These are phyloP conservation scores for Pholiota conissans DNA, from an alignment of 768 basidiomycete genomes.

Conservation along the genomic window DNA sequence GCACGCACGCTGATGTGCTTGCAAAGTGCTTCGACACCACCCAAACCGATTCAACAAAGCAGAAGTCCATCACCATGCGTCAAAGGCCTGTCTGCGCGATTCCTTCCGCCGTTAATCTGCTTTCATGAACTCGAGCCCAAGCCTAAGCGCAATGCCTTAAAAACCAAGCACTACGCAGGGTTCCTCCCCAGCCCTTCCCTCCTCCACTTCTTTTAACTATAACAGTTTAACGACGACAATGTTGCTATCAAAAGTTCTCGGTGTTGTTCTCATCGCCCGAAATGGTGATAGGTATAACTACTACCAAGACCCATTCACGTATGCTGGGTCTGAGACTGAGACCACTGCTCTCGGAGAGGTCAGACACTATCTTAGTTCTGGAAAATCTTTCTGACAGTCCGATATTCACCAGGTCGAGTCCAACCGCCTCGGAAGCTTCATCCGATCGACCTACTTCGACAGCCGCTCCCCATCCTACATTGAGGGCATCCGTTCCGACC, in stretches of 20 bases:
- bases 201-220: constrained; percentile 11
- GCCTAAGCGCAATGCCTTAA: constrained; percentile 15
- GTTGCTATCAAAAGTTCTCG: constrained; percentile 64
- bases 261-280: constrained; percentile 75
- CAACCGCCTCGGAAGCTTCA: constrained; percentile 57
- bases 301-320: constrained; percentile 72
- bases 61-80: constrained; percentile 23
- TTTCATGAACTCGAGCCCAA: constrained; percentile 7
- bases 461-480: constrained; percentile 70
- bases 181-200: constrained; percentile 18
- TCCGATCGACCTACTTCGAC: constrained; percentile 69
- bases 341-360: constrained; percentile 76
- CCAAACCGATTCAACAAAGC: constrained; percentile 12
- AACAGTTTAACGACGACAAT: constrained; percentile 22
- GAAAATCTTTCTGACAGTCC: constrained; percentile 5
- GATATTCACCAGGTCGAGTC: constrained; percentile 55
- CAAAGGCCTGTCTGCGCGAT: constrained; percentile 20
- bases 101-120: constrained; percentile 2
- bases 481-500: constrained; percentile 59
- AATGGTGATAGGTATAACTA: constrained; percentile 74
- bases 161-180: constrained; percentile 19
- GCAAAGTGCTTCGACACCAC: constrained; percentile 17
- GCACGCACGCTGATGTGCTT: constrained; percentile 8
- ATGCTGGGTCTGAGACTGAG: constrained; percentile 60
- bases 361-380: not conserved